Evolutionary conservation across 148 eudicot genomes (phyloP).

Genomic region (Diospyros lotus): DNA sequence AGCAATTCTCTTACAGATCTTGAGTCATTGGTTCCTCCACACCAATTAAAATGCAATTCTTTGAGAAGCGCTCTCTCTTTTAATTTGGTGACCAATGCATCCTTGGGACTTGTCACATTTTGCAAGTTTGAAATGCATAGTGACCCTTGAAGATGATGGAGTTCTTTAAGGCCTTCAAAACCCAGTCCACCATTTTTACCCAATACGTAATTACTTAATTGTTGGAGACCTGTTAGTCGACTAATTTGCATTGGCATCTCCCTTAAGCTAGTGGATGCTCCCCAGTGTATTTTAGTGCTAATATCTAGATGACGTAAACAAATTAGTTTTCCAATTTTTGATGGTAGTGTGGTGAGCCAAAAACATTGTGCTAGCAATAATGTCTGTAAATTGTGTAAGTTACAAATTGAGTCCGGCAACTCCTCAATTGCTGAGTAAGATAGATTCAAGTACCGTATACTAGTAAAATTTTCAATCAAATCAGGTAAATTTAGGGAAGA

Average conservation of each 20-base stretch:
- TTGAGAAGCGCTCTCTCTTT: not conserved
- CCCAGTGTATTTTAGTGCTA: not conserved
- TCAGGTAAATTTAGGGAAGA: not conserved
- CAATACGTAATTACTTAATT: not conserved
- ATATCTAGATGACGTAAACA: conserved; percentile 16
- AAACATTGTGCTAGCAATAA: not conserved
- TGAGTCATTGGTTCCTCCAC: not conserved
- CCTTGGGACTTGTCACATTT: not conserved
- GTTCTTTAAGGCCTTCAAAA: conserved; percentile 2
- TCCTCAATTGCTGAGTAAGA: not conserved
- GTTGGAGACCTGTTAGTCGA: conserved; percentile 7
- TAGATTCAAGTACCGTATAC: not conserved
- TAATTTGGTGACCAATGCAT: conserved; percentile 15
- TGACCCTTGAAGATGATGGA: not conserved
- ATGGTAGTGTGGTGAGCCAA: not conserved
- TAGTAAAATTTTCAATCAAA: not conserved
- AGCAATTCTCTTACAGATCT: not conserved
- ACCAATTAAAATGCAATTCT: not conserved
- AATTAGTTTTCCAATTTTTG: not conserved
- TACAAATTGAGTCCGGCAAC: not conserved
- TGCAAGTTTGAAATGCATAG: not conserved
- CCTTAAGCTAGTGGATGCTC: not conserved
- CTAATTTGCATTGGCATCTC: conserved; percentile 14
- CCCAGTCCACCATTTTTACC: not conserved
- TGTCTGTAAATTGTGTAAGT: not conserved